Base-by-base conservation (phyloP, 805 yeast species). In the Wickerhamomyces bovis region DNA sequence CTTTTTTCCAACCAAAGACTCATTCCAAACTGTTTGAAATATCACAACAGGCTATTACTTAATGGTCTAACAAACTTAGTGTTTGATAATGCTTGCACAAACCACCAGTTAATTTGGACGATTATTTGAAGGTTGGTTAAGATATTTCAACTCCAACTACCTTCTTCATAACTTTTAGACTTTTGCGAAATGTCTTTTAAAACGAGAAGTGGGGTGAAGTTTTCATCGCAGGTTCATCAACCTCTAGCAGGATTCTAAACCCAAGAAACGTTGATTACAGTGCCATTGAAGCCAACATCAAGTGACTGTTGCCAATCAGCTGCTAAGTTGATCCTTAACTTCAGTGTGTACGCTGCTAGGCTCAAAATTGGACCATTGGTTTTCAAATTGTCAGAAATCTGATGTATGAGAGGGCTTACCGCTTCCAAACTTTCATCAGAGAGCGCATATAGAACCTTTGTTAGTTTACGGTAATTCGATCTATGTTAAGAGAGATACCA, bases 381-480 rank as follows among this genome's bases (percentile, higher is more conserved):
- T 2, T 63, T 68, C 16, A 52, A 61, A 21, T 38, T 71, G 13
- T 51, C 64, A 3, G 65, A 61, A 20, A 58, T 60, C 1, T 42
- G 67, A 11, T 60, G 63, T 30, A 47, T 51, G 0, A 61, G 61
- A 23, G 64, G 66, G 9, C 49, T 53, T 2, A 58, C 57, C 25
- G 45, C 69, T 6, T 51, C 62, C 10, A 61, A 57, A 31, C 55
- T 65, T 1, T 76, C 76, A 35, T 74, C 79, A 36, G 96, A 87
- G 62, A 78, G 89, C 2, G 77, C 80, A 0, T 87, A 86, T 61
- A 72, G 96, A 57, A 53, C 81, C 20, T 52, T 74, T 11, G 70
- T 86, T 22, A 81, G n/a, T 84, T 0, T 73, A 71, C 47, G 95
- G 94, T 3, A 85, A 87, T 41, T 52, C 81, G 33, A 56, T 74